A percentile compares a stretch with the other conserved stretches of the same genome.
These are phyloP conservation scores for Citrullus colocynthis DNA, from an alignment of 306 rosid species.

Conservation along the genomic window DNA sequence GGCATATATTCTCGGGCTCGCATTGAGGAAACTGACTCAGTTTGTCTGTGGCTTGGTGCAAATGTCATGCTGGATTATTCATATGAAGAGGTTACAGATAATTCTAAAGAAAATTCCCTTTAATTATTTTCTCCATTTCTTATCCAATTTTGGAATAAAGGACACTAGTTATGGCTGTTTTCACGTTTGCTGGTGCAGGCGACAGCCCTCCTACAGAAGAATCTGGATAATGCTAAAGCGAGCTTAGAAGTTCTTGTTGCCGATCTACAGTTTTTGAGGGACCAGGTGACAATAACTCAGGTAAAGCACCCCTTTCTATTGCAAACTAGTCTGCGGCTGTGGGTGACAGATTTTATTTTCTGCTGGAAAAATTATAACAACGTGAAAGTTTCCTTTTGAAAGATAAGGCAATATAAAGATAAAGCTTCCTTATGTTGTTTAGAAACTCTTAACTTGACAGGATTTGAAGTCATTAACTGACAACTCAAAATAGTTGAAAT, in stretches of 20 bases:
- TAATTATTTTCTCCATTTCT: not conserved
- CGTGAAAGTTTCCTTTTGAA: not conserved
- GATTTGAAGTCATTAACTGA: not conserved
- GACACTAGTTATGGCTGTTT: constrained; percentile 1
- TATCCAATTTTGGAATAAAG: constrained; percentile 7
- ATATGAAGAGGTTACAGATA: constrained; percentile 55
- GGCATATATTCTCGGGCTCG: constrained; percentile 60
- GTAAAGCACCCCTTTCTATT: constrained; percentile 15
- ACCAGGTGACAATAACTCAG: constrained; percentile 89
- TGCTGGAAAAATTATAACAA: not conserved
- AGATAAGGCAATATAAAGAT: not conserved
- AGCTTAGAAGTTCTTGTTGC: constrained; percentile 74
- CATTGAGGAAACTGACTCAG: constrained; percentile 47
- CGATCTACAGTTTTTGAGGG: constrained; percentile 85
- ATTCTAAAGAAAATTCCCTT: not conserved
- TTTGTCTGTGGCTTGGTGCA: constrained; percentile 85
- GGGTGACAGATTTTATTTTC: not conserved
- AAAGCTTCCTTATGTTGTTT: not conserved
- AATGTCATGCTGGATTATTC: constrained; percentile 94
- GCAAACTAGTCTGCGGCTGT: not conserved
- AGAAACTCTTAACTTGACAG: not conserved
- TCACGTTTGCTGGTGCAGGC: constrained; percentile 49
- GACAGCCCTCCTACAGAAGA: constrained; percentile 47
- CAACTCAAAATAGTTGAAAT: not conserved
- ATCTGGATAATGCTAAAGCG: constrained; percentile 75